A percentile compares a stretch with the other conserved stretches of the same genome.
Evolutionary conservation across 331 rosid species (phyloP).

Genomic region (Cucumis variabilis): DNA sequence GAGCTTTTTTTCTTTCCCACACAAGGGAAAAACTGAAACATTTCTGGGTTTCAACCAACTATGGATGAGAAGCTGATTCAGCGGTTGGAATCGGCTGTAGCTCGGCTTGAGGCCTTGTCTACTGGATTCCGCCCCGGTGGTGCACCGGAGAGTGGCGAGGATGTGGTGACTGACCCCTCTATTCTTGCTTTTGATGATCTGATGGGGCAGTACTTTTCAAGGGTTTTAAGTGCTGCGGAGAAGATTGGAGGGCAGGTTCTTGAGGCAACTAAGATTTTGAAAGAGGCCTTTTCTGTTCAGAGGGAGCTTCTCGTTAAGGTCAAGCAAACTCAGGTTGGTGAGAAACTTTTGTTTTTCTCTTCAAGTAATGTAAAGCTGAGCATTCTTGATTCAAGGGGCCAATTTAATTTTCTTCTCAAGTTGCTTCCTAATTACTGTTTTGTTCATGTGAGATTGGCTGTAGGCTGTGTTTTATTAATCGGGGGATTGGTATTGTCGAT

Average conservation of each 20-base stretch:
- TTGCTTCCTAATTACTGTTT: not conserved
- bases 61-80: conserved; percentile 83
- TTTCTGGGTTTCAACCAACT: conserved; percentile 13
- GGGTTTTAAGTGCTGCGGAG: conserved; percentile 68
- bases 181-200: conserved; percentile 73
- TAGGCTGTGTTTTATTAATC: not conserved
- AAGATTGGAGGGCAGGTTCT: conserved; percentile 79
- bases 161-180: conserved; percentile 62
- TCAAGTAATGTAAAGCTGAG: not conserved
- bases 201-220: conserved; percentile 53
- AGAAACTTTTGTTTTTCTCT: not conserved
- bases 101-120: conserved; percentile 72
- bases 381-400: not conserved
- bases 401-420: conserved; percentile 2
- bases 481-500: not conserved
- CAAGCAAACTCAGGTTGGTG: conserved; percentile 73
- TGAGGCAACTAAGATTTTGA: conserved; percentile 58
- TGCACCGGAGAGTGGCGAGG: conserved; percentile 33
- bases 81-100: conserved; percentile 87
- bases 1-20: conserved; percentile 20
- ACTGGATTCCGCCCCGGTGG: conserved; percentile 38
- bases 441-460: not conserved
- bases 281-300: conserved; percentile 72
- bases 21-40: not conserved
- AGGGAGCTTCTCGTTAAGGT: conserved; percentile 71